Evolutionary conservation across 129 eudicot species (phyloP).

Genomic region (Lactuca sativa): DNA sequence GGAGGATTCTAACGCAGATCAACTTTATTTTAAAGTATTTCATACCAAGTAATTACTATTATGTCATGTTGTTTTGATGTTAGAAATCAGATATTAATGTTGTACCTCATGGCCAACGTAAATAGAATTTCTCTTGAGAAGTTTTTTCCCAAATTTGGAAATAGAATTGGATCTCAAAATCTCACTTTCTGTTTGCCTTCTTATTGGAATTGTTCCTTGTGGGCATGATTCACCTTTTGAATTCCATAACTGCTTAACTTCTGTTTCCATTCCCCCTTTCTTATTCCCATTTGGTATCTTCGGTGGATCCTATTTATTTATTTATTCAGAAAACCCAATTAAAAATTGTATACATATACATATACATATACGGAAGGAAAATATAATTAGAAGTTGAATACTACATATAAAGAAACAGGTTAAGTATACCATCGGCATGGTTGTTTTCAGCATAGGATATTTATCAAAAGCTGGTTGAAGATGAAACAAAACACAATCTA

Average conservation of each 20-base stretch:
- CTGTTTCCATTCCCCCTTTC: slow-evolving; percentile 24
- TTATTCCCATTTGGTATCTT: slow-evolving; percentile 57
- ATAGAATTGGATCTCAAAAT: slow-evolving; percentile 48
- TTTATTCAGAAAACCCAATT: background rate
- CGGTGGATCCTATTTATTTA: slow-evolving; percentile 45
- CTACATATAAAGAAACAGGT: background rate
- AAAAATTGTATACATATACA: background rate
- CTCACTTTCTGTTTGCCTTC: slow-evolving; percentile 71
- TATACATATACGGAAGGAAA: background rate
- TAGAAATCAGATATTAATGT: background rate
- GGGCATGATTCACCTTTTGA: slow-evolving; percentile 70
- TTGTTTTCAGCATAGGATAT: slow-evolving; percentile 53
- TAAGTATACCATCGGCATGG: slow-evolving; percentile 46
- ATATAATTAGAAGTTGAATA: background rate
- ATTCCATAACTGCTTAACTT: slow-evolving; percentile 71
- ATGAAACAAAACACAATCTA: slow-evolving; percentile 75
- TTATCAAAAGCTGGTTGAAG: slow-evolving; percentile 78
- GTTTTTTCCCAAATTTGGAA: slow-evolving; percentile 50
- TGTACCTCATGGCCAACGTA: slow-evolving; percentile 71
- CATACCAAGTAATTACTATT: too few species aligned
- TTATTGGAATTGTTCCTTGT: slow-evolving; percentile 69
- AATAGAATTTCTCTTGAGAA: slow-evolving; percentile 39
- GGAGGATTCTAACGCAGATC: background rate
- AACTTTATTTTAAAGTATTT: background rate
- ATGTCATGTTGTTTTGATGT: too few species aligned